A percentile compares a stretch with the other conserved stretches of the same genome.
phyloP scores from a whole-genome alignment of 208 protist species.

The Trypanosoma rangeli region DNA sequence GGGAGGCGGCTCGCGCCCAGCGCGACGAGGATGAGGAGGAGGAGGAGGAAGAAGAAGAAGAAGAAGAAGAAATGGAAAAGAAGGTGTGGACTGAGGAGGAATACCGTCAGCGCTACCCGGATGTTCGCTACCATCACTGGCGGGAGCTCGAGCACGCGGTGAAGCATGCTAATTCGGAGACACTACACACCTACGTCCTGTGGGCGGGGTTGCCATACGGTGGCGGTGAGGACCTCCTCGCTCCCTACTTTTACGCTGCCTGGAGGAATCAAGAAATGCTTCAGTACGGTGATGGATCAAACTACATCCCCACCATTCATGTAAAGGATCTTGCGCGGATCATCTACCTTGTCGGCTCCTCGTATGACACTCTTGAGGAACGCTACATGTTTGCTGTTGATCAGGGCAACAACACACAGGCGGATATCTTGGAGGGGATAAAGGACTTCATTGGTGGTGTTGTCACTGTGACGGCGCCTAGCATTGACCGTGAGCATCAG shows the following conservation, averaged over 20 bases:
- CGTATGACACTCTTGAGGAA: slow-evolving; percentile 75
- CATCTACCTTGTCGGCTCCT: slow-evolving; percentile 64
- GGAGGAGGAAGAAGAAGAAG: slow-evolving; percentile 47
- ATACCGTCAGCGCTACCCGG: slow-evolving; percentile 81
- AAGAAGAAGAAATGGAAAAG: slow-evolving; percentile 49
- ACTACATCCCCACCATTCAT: slow-evolving; percentile 93
- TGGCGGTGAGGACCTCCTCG: slow-evolving; percentile 70
- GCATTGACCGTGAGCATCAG: slow-evolving; percentile 15
- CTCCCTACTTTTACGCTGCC: slow-evolving; percentile 56
- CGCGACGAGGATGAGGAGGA: slow-evolving; percentile 29
- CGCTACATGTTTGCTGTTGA: slow-evolving; percentile 93
- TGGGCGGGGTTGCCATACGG: slow-evolving; percentile 92
- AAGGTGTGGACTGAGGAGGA: slow-evolving; percentile 87
- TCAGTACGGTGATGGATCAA: slow-evolving; percentile 78
- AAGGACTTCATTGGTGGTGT: slow-evolving; percentile 56
- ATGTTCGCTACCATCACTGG: slow-evolving; percentile 84
- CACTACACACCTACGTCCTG: slow-evolving; percentile 90
- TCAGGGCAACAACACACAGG: slow-evolving; percentile 78
- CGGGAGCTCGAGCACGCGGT: slow-evolving; percentile 85
- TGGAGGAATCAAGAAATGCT: slow-evolving; percentile 74
- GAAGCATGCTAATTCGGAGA: slow-evolving; percentile 87
- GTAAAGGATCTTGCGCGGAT: slow-evolving; percentile 87
- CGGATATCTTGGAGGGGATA: slow-evolving; percentile 70
- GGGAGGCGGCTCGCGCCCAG: slow-evolving; percentile 49
- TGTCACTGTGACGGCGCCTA: slow-evolving; percentile 29